Evolutionary conservation across 2,329 filamentous ascomycete genomes (phyloP).

Genomic region (Fusarium sp.): DNA sequence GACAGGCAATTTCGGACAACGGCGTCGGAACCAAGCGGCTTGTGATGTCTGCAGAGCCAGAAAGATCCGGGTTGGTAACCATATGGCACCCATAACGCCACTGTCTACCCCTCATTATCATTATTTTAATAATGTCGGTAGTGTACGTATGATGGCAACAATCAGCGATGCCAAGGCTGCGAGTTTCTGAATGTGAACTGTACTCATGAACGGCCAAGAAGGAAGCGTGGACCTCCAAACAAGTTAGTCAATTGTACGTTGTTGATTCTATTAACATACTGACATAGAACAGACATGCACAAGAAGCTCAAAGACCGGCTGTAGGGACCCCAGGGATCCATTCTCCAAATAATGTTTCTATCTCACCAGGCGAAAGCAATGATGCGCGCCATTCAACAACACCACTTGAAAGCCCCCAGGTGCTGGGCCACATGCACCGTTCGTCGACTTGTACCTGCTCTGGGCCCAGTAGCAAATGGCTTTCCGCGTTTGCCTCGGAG

Average conservation of each 20-base stretch:
- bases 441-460: neutral
- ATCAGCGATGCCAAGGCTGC: slow-evolving; percentile 28
- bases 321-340: neutral
- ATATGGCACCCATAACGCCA: neutral
- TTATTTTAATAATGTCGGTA: neutral
- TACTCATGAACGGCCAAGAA: slow-evolving; percentile 31
- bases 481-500: slow-evolving; percentile 29
- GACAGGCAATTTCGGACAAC: neutral
- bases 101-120: neutral
- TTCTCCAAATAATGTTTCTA: neutral
- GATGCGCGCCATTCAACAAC: neutral
- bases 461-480: slow-evolving; percentile 8
- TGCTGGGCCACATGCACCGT: neutral
- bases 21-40: slow-evolving; percentile 32
- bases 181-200: slow-evolving; percentile 29
- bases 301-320: neutral
- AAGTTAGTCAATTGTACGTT: neutral
- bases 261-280: neutral
- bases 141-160: slow-evolving; percentile 27
- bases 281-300: slow-evolving; percentile 12
- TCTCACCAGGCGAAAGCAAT: neutral
- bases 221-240: slow-evolving; percentile 38
- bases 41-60: slow-evolving; percentile 39
- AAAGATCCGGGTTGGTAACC: slow-evolving; percentile 31
- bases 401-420: slow-evolving; percentile 9